Evolutionary conservation across 176 grass and related monocot species (phyloP), one percentile per base, ranked within the genome.

Genomic region (Eragrostis curvula): DNA sequence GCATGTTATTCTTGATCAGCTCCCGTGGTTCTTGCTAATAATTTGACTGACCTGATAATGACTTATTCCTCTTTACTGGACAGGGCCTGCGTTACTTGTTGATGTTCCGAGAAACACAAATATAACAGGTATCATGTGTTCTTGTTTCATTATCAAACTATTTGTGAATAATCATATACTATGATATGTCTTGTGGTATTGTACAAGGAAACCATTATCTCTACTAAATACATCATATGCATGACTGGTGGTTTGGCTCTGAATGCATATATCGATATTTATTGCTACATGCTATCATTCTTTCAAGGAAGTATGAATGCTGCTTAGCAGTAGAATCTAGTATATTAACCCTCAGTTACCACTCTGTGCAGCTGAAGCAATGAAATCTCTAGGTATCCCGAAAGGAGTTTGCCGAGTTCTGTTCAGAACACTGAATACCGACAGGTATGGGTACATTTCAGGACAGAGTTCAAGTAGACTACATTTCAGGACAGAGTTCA

Each of bases 91-190:
- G 13, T 80, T 98, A 59, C 75, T 98, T 64, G 90, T 98, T 71
- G 96, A 98, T 91, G 88, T 95, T 85, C 92, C 88, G 30, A 93
- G 90, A 73, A 49, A 95, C 86, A 89, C 84, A 64, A 98, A 95
- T 18, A 90, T 98, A 89, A 98, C 96, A 93, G 92, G 96, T 98
- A 89, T 10, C 2, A n/a, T 70, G 28, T 46, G 74, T 63, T 28
- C 12, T 16, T 73, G 66, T 74, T 79, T 64, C 28, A 51, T 10
- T 44, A 49, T 70, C 44, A 42, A 46, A 66, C 23, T 27, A 85
- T 66, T 13, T 72, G 2, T 76, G n/a, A 17, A 32, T 32, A 55
- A 43, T 69, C 36, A 55, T 68, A 8, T 46, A 28, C 9, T 12
- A 43, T 44, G 25, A 0, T 47, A 24, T 49, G 14, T 39, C 39